Evolutionary conservation across 768 basidiomycete species (phyloP), one percentile per base, ranked within the genome.

Genomic region (Amanita rimosa): DNA sequence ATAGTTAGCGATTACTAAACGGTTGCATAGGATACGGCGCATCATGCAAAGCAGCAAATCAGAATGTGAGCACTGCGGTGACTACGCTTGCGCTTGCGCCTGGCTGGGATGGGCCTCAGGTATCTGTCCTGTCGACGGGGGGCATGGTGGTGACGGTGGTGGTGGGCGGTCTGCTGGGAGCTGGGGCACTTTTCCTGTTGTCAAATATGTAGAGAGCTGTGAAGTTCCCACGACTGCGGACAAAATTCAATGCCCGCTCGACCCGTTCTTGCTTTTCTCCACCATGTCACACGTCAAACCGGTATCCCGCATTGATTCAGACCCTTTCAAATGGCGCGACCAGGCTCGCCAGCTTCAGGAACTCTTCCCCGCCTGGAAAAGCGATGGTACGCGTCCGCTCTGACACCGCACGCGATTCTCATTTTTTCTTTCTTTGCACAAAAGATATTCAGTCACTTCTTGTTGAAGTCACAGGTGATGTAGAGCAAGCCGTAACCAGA

Each of bases 381-480:
- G 67, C 54, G 85, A 88, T 57, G 87, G 87, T 81, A 55, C 27
- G 24, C 44, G 47, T 41, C 42, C n/a, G n/a, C 50, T 52, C 34
- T 26, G 26, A 29, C 46, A 49, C n/a, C 49, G 37, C 64, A 56
- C 59, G 14, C 48, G 33, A 13, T 52, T 57, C 61, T 63, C 44
- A 62, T 62, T 52, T 56, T 52, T 56, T 50, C n/a, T 52, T 52
- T 40, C 27, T 55, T 42, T 55, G 10, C 52, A 26, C 33, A 58
- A 58, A n/a, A 75, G 89, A 91, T 68, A 75, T 91, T 54, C 71
- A 75, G 53, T 79, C 81, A 6, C 69, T 85, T 46, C 73, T 92
- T 39, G 53, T 56, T 44, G 88, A 92, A 62, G 76, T 77, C 17
- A 66, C 63, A 33, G 88, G 88, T 38, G 85, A 90, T 61, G 67